Evolutionary conservation across 202 grass and related monocot genomes (phyloP), one percentile per base, ranked within the genome.

Genomic region (Zizania palustris): DNA sequence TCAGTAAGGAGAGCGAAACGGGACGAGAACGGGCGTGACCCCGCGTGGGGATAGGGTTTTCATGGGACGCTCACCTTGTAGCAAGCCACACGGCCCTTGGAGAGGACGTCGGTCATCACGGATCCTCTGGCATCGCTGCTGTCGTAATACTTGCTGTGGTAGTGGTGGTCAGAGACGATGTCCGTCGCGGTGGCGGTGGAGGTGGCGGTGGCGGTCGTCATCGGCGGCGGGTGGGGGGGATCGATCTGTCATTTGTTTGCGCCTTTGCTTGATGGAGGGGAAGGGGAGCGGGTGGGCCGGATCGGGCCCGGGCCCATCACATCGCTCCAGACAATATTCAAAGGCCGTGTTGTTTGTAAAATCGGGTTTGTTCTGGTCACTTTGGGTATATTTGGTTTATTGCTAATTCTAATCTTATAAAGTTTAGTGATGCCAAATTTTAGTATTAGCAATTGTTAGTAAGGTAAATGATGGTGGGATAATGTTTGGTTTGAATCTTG

Each of bases 101-200:
- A 74, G 46, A 97, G 91, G 49, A 99, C 89, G 83, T 99, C 92
- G 41, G 85, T 36, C 92, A 93, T 99, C 57, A 89, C 55, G 78
- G 39, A 75, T 58, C 77, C 91, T 38, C 39, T 9, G 51, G 15
- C 49, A 45, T 61, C 62, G 48, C 39, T 9, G 60, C 35, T 16
- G 78, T 33, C 68, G 68, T 62, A 3, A 7, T 53, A 15, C 15
- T 15, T 4, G 15, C 4, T 16, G 13, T 16, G 33, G 76, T 11
- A 34, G 48, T 22, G 69, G 58, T 51, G 40, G 67, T 58, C 69
- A 75, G 57, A 51, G 70, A 53, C 69, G 80, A 1, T 19, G 61
- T 6, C 43, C 33, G 62, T 63, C 67, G 48, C 22, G 10, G 72
- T 7, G 76, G 81, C n/a, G n/a, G n/a, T n/a, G n/a, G n/a, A n/a